Conservation (phyloP, 305 asterid genomes). For the Plantago rigida region DNA sequence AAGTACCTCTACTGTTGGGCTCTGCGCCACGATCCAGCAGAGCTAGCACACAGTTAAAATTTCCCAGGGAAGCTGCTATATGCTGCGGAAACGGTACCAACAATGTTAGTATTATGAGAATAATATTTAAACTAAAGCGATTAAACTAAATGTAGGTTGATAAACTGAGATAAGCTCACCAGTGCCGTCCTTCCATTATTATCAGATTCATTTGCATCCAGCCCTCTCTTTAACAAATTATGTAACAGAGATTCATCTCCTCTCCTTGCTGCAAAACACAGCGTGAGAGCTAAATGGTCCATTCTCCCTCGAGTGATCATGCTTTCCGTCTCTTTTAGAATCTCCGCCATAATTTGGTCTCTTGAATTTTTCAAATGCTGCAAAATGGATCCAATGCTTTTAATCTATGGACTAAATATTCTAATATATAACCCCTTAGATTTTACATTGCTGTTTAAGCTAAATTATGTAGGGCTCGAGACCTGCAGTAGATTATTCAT, state of each 20-base stretch:
- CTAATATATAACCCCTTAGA: too few species aligned
- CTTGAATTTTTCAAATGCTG: constrained; percentile 73
- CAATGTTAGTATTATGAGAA: neutral
- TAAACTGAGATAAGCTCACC: constrained; percentile 33
- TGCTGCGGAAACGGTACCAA: constrained; percentile 43
- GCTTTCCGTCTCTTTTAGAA: constrained; percentile 65
- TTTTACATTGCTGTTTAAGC: neutral
- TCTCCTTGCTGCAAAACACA: constrained; percentile 76
- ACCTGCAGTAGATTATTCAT: constrained; percentile 93
- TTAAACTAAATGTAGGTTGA: constrained; percentile 1
- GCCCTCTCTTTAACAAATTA: constrained; percentile 75
- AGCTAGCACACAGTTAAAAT: constrained; percentile 52
- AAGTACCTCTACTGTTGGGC: constrained; percentile 63
- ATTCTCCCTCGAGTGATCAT: constrained; percentile 89
- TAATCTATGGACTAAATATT: neutral
- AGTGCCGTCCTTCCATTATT: constrained; percentile 74
- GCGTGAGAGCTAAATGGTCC: constrained; percentile 75
- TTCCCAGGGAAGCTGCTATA: constrained; percentile 68
- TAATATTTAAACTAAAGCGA: neutral
- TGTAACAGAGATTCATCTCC: constrained; percentile 72
- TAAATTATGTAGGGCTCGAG: constrained; percentile 7
- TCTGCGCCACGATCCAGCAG: constrained; percentile 77
- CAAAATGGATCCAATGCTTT: constrained; percentile 13
- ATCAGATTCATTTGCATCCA: constrained; percentile 84
- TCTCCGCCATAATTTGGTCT: constrained; percentile 84